A percentile compares a stretch with the other conserved stretches of the same genome.
Evolutionary conservation across 306 rosid genomes (phyloP).

Genomic region (Castanea sativa): DNA sequence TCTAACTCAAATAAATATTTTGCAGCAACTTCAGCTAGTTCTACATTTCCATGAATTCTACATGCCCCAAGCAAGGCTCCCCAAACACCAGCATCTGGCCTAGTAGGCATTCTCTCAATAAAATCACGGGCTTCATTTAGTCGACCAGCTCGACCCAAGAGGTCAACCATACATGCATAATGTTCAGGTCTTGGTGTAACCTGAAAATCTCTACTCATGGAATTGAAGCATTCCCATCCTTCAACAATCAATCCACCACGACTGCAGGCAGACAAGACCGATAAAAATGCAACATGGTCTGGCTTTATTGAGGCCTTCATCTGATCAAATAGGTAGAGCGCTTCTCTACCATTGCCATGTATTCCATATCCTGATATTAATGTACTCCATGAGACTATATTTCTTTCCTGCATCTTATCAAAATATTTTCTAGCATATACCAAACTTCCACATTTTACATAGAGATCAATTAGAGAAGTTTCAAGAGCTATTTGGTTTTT

Average conservation of each 20-base stretch:
- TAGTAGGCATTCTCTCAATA: conserved; percentile 41
- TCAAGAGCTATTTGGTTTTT: conserved; percentile 23
- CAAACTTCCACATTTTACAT: conserved; percentile 45
- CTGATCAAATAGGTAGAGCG: conserved; percentile 36
- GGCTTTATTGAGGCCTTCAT: conserved; percentile 36
- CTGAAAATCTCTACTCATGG: conserved; percentile 40
- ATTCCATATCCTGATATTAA: conserved; percentile 47
- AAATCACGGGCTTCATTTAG: conserved; percentile 35
- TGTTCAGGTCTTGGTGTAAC: conserved; percentile 35
- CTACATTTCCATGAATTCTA: conserved; percentile 36
- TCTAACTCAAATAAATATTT: conserved; percentile 36
- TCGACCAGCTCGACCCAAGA: conserved; percentile 46
- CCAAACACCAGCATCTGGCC: conserved; percentile 44
- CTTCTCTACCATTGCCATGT: conserved; percentile 38
- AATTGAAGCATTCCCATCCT: conserved; percentile 41
- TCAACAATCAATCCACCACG: conserved; percentile 41
- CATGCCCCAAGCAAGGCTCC: conserved; percentile 49
- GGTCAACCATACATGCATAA: conserved; percentile 48
- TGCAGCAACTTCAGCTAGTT: conserved; percentile 43
- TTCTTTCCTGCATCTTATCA: conserved; percentile 32
- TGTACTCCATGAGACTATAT: conserved; percentile 45
- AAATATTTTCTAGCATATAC: conserved; percentile 34
- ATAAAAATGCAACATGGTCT: conserved; percentile 30
- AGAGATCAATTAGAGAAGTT: conserved; percentile 38
- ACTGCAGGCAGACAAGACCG: conserved; percentile 45